A percentile compares a stretch with the other conserved stretches of the same genome.
Evolutionary conservation across 148 eudicot species (phyloP).

Genomic region (Fallopia convolvulus): DNA sequence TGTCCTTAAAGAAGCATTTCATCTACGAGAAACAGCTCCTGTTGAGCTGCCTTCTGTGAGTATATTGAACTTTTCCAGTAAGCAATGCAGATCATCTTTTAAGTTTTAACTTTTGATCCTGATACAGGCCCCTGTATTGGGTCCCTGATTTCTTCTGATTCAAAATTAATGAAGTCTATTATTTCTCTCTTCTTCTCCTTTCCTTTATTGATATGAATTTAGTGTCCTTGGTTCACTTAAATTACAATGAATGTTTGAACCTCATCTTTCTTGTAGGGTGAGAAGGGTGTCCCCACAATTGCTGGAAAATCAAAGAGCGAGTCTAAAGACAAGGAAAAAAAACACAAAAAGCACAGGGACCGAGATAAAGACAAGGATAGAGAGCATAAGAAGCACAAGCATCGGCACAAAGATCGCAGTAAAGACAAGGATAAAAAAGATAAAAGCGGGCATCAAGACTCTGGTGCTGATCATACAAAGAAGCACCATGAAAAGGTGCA

Average conservation of each 20-base stretch:
- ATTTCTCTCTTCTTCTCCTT: not conserved
- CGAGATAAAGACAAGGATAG: conserved; percentile 82
- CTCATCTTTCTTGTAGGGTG: conserved; percentile 39
- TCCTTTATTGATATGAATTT: not conserved
- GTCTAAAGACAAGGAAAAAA: conserved; percentile 83
- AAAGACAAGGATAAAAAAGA: conserved; percentile 75
- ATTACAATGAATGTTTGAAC: not conserved
- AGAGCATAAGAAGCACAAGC: conserved; percentile 96
- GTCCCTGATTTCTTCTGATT: not conserved
- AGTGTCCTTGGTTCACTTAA: not conserved
- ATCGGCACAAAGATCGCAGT: conserved; percentile 87
- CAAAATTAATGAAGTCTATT: not conserved
- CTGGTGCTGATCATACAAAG: conserved; percentile 69
- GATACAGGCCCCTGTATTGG: not conserved
- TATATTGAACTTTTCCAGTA: not conserved
- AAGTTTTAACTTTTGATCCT: not conserved
- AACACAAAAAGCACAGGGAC: conserved; percentile 81
- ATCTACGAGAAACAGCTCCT: conserved; percentile 62
- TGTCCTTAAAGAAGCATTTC: conserved; percentile 72
- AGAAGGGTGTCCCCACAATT: conserved; percentile 78
- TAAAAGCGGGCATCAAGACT: conserved; percentile 60
- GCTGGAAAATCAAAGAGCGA: conserved; percentile 73
- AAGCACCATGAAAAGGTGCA: conserved; percentile 88
- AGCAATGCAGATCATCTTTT: not conserved
- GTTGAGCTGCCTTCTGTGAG: conserved; percentile 78